Percentiles rank a stretch among this genome's conserved stretches.
Evolutionary conservation across 768 basidiomycete species (phyloP).

Genomic region (Agrocybe praecox): DNA sequence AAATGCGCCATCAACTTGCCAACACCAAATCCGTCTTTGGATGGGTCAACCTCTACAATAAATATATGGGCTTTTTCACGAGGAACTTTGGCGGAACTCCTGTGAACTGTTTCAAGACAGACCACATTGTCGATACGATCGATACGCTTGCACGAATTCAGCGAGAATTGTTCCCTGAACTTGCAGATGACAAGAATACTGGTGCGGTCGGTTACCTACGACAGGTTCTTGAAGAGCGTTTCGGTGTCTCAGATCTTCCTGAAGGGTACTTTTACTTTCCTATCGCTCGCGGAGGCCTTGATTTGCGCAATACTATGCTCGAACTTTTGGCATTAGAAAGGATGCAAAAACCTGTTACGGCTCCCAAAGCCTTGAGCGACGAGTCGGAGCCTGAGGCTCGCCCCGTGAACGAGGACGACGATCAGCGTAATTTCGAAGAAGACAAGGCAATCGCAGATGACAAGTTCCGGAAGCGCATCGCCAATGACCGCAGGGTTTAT

Average conservation of each 20-base stretch:
- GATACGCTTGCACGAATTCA: slow-evolving; percentile 34
- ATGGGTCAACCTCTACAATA: slow-evolving; percentile 40
- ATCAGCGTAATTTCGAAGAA: slow-evolving; percentile 1
- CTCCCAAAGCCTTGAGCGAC: not conserved
- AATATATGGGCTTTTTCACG: slow-evolving; percentile 39
- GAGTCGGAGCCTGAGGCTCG: not conserved
- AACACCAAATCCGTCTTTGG: slow-evolving; percentile 40
- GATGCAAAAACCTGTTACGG: slow-evolving; percentile 13
- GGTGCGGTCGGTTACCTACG: slow-evolving; percentile 25
- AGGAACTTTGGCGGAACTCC: slow-evolving; percentile 37
- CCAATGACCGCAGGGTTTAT: too few relatives aligned
- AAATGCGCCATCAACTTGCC: slow-evolving; percentile 38
- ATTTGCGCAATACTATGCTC: slow-evolving; percentile 40
- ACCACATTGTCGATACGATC: slow-evolving; percentile 32
- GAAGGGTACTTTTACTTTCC: slow-evolving; percentile 45
- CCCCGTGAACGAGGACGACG: too few relatives aligned
- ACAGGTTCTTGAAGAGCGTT: slow-evolving; percentile 28
- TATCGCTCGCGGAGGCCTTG: slow-evolving; percentile 37
- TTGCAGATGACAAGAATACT: too few relatives aligned
- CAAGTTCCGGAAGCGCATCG: too few relatives aligned
- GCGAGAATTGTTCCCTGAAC: slow-evolving; percentile 28
- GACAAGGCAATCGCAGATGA: too few relatives aligned
- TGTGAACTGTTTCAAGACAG: slow-evolving; percentile 30
- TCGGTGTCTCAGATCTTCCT: slow-evolving; percentile 34
- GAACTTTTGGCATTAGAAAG: slow-evolving; percentile 33